Evolutionary conservation across 768 basidiomycete genomes (phyloP).

Genomic region (Xerocomus potaroensis): DNA sequence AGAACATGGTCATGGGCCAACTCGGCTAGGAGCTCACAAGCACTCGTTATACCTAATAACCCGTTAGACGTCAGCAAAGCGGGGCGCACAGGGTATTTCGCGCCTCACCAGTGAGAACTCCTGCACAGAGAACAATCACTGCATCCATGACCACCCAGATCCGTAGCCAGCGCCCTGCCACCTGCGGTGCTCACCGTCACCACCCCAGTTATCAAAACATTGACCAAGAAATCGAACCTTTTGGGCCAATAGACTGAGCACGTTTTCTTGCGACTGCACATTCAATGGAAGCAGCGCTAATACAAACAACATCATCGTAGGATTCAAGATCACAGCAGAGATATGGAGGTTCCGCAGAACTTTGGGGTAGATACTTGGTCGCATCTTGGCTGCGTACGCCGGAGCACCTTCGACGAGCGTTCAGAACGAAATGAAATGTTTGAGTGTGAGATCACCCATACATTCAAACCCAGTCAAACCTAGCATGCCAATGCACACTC

Average conservation of each 20-base stretch:
- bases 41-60: conserved; percentile 52
- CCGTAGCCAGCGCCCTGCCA: conserved; percentile 58
- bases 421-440: neutral
- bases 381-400: conserved; percentile 60
- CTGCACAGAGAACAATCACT: conserved; percentile 66
- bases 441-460: conserved; percentile 16
- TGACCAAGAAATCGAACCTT: conserved; percentile 31
- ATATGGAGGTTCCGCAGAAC: conserved; percentile 65
- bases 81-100: neutral
- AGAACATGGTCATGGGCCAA: conserved; percentile 58
- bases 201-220: neutral
- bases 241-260: conserved; percentile 62
- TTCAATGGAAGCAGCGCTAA: conserved; percentile 55
- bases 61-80: conserved; percentile 1
- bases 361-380: conserved; percentile 47
- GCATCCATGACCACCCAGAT: conserved; percentile 64
- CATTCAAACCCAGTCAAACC: conserved; percentile 73
- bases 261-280: conserved; percentile 48
- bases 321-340: conserved; percentile 54
- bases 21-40: conserved; percentile 55
- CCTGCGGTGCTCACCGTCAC: conserved; percentile 30
- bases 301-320: conserved; percentile 53
- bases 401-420: conserved; percentile 43
- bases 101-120: conserved; percentile 57
- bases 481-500: conserved; percentile 67